Evolutionary conservation across 2,329 filamentous ascomycete species (phyloP).

Genomic region (Diatrype stigma): DNA sequence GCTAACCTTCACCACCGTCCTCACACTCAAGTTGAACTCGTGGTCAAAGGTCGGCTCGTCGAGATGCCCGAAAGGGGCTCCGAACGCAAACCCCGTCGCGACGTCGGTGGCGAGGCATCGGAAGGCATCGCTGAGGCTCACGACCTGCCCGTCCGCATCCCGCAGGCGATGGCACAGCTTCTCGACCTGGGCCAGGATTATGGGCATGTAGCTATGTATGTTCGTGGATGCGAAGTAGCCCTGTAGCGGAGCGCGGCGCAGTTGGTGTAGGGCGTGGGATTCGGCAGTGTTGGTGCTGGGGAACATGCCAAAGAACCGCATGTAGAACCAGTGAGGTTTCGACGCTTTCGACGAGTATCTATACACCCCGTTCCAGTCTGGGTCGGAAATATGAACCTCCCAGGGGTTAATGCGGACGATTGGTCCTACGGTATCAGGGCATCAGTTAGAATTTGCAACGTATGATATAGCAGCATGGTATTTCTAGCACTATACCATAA

Average conservation of each 20-base stretch:
- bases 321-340: slow-evolving; percentile 21
- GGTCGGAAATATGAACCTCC: slow-evolving; percentile 17
- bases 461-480: neutral
- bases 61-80: slow-evolving; percentile 17
- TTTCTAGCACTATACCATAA: slow-evolving; percentile 11
- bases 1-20: slow-evolving; percentile 14
- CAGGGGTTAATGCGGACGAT: slow-evolving; percentile 19
- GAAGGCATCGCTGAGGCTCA: slow-evolving; percentile 19
- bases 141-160: slow-evolving; percentile 6
- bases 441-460: neutral
- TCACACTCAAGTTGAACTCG: slow-evolving; percentile 19
- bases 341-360: slow-evolving; percentile 19
- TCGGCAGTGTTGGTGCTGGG: slow-evolving; percentile 21
- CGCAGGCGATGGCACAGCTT: slow-evolving; percentile 12
- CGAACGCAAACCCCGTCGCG: slow-evolving; percentile 20
- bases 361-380: slow-evolving; percentile 18
- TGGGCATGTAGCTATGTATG: slow-evolving; percentile 20
- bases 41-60: slow-evolving; percentile 21
- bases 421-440: slow-evolving; percentile 7
- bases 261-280: slow-evolving; percentile 20
- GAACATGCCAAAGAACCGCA: slow-evolving; percentile 21
- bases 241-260: slow-evolving; percentile 16
- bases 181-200: slow-evolving; percentile 16
- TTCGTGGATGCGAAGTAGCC: slow-evolving; percentile 20
- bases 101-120: slow-evolving; percentile 20